Evolutionary conservation across 106 monocot genomes (phyloP), one percentile per base, ranked within the genome.

Genomic region (Dendrobium officinale): DNA sequence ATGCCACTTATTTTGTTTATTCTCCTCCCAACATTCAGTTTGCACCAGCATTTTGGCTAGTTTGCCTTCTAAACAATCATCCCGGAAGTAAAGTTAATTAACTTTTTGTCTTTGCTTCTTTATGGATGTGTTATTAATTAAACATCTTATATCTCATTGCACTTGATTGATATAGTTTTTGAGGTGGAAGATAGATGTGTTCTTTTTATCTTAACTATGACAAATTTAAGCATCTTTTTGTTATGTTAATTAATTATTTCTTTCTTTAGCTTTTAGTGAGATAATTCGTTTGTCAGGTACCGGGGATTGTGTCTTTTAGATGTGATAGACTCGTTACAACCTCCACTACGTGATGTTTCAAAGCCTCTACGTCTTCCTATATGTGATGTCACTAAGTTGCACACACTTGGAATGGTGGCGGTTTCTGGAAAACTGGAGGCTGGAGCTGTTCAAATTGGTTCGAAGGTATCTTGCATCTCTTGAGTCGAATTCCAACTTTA

Each of bases 341-440:
- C 89, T 83, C 98, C 98, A 20, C 72, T 80, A 47, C 82, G 98
- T 51, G 92, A 99, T 82, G 45, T 89, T 48, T 91, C 90, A 48
- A 93, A 93, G 83, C 95, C 98, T 29, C 86, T 99, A 41, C 86
- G 93, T 80, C 51, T 99, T 70, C 98, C 98, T 68, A 93, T 99
- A 81, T 99, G 98, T 85, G 98, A 99, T 85, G 88, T 99, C 66
- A 88, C 91, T 56, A 88, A 77, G 79, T 87, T 86, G 45, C 92
- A 85, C 54, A 79, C 87, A 44, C 79, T 85, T 68, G 98, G 98
- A 75, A 88, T 89, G 29, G 81, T 93, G 55, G 87, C 90, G 40
- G 92, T 91, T 74, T 88, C 81, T 81, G 98, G 98, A 37, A 99
- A 99, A 89, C 77, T 99, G 79, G 98, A 95, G 80, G 80, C 95